A percentile compares a stretch with the other conserved stretches of the same genome.
Evolutionary conservation across 495 filamentous ascomycete species (phyloP).

Genomic region (Daldinia decipiens): DNA sequence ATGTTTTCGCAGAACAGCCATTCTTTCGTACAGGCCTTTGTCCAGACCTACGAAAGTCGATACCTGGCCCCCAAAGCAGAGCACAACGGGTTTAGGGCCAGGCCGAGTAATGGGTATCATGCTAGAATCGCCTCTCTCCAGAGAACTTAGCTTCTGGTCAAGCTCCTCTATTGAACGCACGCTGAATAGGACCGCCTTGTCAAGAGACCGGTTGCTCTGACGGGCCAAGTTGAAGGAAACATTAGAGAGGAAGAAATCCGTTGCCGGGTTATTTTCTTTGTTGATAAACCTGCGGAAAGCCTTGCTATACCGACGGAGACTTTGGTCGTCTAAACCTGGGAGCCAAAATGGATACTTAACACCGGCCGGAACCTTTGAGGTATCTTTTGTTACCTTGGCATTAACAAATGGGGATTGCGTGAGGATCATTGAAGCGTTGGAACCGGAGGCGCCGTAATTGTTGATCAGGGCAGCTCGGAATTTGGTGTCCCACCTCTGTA

Average conservation of each 20-base stretch:
- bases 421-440: slow-evolving; percentile 59
- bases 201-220: slow-evolving; percentile 51
- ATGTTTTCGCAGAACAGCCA: slow-evolving; percentile 52
- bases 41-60: slow-evolving; percentile 58
- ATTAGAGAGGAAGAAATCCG: slow-evolving; percentile 43
- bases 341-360: slow-evolving; percentile 49
- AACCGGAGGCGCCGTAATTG: slow-evolving; percentile 64
- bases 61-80: slow-evolving; percentile 67
- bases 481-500: slow-evolving; percentile 49
- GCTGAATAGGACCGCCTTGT: slow-evolving; percentile 48
- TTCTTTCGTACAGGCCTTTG: slow-evolving; percentile 48
- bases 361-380: slow-evolving; percentile 20
- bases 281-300: slow-evolving; percentile 29
- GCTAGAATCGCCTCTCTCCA: slow-evolving; percentile 23
- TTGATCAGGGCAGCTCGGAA: slow-evolving; percentile 59
- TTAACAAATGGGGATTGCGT: slow-evolving; percentile 52
- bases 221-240: slow-evolving; percentile 54
- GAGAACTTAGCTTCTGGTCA: slow-evolving; percentile 42
- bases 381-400: background rate
- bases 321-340: slow-evolving; percentile 46
- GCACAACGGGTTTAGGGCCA: slow-evolving; percentile 53
- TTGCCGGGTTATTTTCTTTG: slow-evolving; percentile 27
- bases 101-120: slow-evolving; percentile 11
- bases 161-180: slow-evolving; percentile 49
- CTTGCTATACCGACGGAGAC: slow-evolving; percentile 32